Percentiles rank a stretch among this genome's conserved stretches.
phyloP scores from a whole-genome alignment of 441 rosid species.

The Daphne laureola region DNA sequence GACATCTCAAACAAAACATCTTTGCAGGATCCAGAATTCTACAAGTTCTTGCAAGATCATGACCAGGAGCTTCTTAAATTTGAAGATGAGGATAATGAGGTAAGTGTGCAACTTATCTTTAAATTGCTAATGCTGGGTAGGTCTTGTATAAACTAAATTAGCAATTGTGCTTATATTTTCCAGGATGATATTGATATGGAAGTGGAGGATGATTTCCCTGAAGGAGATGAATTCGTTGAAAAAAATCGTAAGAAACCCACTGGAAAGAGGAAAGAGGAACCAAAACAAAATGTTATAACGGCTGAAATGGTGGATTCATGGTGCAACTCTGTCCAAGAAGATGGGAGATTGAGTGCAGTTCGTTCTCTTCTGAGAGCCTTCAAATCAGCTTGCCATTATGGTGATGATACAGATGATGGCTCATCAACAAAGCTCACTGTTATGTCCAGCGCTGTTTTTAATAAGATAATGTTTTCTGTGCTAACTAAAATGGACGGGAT shows the following conservation, averaged over 20 bases:
- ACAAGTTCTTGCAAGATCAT: conserved; percentile 60
- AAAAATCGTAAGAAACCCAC: conserved; percentile 12
- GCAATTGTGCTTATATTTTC: conserved; percentile 7
- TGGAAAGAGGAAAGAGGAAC: conserved; percentile 28
- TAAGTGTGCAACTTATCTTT: conserved; percentile 22
- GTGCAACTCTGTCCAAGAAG: conserved; percentile 50
- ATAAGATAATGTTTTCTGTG: conserved; percentile 71
- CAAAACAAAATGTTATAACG: conserved; percentile 48
- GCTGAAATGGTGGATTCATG: conserved; percentile 73
- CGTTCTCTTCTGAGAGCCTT: conserved; percentile 82
- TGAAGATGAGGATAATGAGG: conserved; percentile 63
- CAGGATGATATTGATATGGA: conserved; percentile 63
- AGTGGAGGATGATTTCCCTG: conserved; percentile 27
- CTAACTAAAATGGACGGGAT: conserved; percentile 79
- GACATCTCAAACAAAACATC: background rate
- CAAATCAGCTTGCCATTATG: conserved; percentile 88
- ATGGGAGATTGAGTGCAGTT: conserved; percentile 51
- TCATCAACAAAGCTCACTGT: conserved; percentile 45
- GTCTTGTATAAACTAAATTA: conserved; percentile 3
- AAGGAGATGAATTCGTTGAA: conserved; percentile 24
- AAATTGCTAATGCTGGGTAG: conserved; percentile 4
- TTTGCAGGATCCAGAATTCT: conserved; percentile 84
- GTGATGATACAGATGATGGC: conserved; percentile 72
- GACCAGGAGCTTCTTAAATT: conserved; percentile 71
- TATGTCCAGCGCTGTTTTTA: conserved; percentile 83